phyloP scores from a whole-genome alignment of 257 asterid genomes.

The Ehretia macrophylla region DNA sequence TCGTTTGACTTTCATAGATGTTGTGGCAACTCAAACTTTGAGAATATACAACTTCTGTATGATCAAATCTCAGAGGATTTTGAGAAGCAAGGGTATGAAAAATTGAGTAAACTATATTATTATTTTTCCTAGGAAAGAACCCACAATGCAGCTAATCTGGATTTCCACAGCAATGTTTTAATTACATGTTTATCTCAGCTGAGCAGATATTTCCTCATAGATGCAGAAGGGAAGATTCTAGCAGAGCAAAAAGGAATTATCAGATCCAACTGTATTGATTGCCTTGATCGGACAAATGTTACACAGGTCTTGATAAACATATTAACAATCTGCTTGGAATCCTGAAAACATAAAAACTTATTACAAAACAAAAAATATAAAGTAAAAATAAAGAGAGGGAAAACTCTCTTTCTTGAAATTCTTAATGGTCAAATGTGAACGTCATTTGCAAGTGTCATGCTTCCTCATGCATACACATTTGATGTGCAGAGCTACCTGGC shows the following conservation, averaged over 20 bases:
- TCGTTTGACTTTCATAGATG: slow-evolving; percentile 86
- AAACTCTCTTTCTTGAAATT: too few relatives aligned
- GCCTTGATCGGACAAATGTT: slow-evolving; percentile 97
- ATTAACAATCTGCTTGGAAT: neutral
- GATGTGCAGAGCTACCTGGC: slow-evolving; percentile 86
- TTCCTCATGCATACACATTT: slow-evolving; percentile 18
- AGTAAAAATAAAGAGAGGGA: too few relatives aligned
- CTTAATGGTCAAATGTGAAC: too few relatives aligned
- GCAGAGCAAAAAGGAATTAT: slow-evolving; percentile 77
- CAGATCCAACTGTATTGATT: slow-evolving; percentile 91
- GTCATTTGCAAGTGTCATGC: too few relatives aligned
- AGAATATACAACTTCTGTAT: slow-evolving; percentile 71
- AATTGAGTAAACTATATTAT: neutral
- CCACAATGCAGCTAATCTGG: slow-evolving; percentile 30
- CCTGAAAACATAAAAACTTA: too few relatives aligned
- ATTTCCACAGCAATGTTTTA: slow-evolving; percentile 47
- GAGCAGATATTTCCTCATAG: slow-evolving; percentile 93
- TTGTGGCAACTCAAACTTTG: slow-evolving; percentile 81
- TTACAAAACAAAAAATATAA: too few relatives aligned
- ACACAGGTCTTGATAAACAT: slow-evolving; percentile 68
- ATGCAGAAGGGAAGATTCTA: slow-evolving; percentile 64
- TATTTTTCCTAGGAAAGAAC: slow-evolving; percentile 21
- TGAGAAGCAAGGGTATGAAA: slow-evolving; percentile 78
- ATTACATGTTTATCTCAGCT: slow-evolving; percentile 70
- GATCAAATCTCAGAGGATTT: slow-evolving; percentile 67